Base-by-base conservation (phyloP, 306 rosid species). In the Glycine tomentella region DNA sequence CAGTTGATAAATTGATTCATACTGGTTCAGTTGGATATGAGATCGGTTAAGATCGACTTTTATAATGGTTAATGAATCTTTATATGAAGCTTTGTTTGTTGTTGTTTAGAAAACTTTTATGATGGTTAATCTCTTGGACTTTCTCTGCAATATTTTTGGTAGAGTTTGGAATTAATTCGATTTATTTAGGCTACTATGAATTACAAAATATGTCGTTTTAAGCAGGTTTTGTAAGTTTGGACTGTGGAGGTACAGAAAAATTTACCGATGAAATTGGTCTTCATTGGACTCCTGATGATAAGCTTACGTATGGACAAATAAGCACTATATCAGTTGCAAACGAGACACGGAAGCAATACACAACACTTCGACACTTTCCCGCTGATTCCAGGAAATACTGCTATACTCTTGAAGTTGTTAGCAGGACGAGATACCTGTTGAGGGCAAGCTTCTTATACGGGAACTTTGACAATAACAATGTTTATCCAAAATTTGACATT, bases 401-500 rank as follows among this genome's bases (percentile, higher is more conserved):
- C 80, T 95, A 95, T 91, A 68, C 87, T 0, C 87, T 95, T 57
- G 87, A 89, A 85, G 95, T 93, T 78, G 86, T 89, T 40, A 87
- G 93, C 82, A 89, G 99, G 88, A 92, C 97, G 14, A 88, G 99
- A 82, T 95, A 92, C 84, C 88, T 95, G 8, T 67, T 95, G 59
- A 88, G 99, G 86, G 95, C 97, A 13, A 78, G 92, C 20, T 95
- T 95, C 89, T 81, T 95, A 90, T 95, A 95, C 62, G 99, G 99
- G 6, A 91, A 95, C 92, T 95, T 90, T 71, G 99, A 95, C 83
- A 83, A 65, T 31, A 89, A 92, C 77, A 92, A 95, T 68, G 94
- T 93, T 48, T 95, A 95, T 90, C 99, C 99, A 0, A 91, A 90
- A 76, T 95, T 95, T 69, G 99, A 95, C 81, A 80, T 95, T 77